Base-by-base conservation (phyloP, 306 rosid genomes). In the Adenanthera pavonina region DNA sequence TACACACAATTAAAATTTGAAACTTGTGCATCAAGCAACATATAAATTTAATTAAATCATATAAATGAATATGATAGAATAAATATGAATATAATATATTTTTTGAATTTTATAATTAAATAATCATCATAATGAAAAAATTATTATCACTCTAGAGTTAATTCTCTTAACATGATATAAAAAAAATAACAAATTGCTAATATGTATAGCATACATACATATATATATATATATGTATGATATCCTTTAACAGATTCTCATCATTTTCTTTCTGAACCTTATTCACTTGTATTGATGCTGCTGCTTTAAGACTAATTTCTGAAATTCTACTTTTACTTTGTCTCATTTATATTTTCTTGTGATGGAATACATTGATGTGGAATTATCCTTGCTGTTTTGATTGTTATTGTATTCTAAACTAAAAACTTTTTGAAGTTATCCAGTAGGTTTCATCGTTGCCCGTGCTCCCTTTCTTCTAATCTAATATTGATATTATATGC, bases 401-500 rank as follows among this genome's bases (percentile, higher is more conserved):
- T 38, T 36, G 43, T 69, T 48, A 11, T 53, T 76, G 76, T 60
- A 36, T 19, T 82, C 15, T 48, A 16, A 48, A 41, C 20, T 25
- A 60, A 36, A 77, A 48, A n/a, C 5, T n/a, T 66, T 53, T 33
- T 57, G 16, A 13, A 71, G 67, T 71, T 65, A 54, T 80, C 20
- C 25, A 64, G 15, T 35, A 36, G 76, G 19, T 53, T 71, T 81
- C 25, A 25, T 81, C 71, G 83, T 76, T 65, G 40, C 59, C 20
- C 51, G 38, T 69, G 53, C 33, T 79, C 44, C 15, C 15, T 60
- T 77, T 15, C 73, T 62, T 79, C 83, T 71, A 62, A 62, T 83
- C 57, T 80, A 60, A 75, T 56, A 5, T 77, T 86, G 98, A 93
- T 80, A 84, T 88, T 7, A 75, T 95, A 74, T 87, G 94, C 75